These are phyloP conservation scores for Castanospermum australe DNA, from an alignment of 306 rosid species.

Conservation along the genomic window DNA sequence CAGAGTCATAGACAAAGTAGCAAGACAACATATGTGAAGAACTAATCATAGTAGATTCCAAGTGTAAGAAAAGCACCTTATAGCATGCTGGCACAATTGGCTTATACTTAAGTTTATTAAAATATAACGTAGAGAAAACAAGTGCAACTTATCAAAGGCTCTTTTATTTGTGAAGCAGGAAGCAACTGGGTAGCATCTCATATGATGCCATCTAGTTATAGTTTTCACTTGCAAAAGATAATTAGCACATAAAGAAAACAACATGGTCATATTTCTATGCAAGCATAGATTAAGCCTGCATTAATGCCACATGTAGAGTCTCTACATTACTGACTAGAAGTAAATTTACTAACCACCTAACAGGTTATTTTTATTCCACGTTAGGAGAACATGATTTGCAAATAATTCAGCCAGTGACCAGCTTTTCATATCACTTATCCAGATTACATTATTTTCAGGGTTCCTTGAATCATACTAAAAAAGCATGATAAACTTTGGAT, in stretches of 20 bases:
- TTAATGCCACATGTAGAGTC: too few species aligned
- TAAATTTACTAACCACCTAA: neutral
- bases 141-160: neutral
- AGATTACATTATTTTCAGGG: neutral
- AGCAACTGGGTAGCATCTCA: neutral
- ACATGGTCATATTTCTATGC: neutral
- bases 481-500: neutral
- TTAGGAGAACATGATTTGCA: neutral
- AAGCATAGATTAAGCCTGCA: neutral
- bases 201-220: neutral
- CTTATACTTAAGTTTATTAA: neutral
- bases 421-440: neutral
- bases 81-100: neutral
- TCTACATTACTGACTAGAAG: neutral
- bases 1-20: neutral
- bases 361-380: constrained; percentile 6
- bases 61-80: neutral
- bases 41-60: neutral
- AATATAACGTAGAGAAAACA: neutral
- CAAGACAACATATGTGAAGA: neutral
- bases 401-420: neutral
- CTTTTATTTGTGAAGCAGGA: neutral
- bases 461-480: neutral
- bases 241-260: neutral
- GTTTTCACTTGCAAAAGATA: neutral